Base-by-base conservation (phyloP, 176 grass and related monocot genomes). In the Olyra latifolia region DNA sequence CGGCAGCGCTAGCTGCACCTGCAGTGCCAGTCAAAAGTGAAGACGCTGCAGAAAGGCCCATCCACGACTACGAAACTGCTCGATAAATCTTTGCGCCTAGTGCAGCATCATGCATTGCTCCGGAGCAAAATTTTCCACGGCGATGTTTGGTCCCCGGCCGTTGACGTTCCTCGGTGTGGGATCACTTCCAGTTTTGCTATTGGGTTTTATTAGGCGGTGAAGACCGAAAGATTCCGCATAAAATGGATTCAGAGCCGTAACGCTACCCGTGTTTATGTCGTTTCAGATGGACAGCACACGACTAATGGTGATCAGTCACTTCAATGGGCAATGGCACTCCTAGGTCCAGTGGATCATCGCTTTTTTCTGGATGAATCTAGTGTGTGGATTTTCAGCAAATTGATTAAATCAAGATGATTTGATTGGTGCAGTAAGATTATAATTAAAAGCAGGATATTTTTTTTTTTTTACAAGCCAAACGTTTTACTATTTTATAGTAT, bases 341-440 rank as follows among this genome's bases (percentile, higher is more conserved):
- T 47, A 20, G 11, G 12, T 20, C 32, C 5, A 16, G 28, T 66
- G 10, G 47, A 50, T 54, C n/a, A 4, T 13, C 6, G 0, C n/a
- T 35, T 35, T 66, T 79, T 68, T 41, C 28, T 66, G 62, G 46
- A 67, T 4, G 30, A 53, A 66, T 79, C 62, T 24, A 23, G 45
- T 38, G 43, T 7, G 45, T 6, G 44, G 28, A 12, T 38, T 66
- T 66, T 35, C 17, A 69, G 15, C 22, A 35, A 80, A 13, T 29
- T 40, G 80, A 82, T 25, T 22, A 83, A 75, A 74, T 54, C 58
- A 3, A 54, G 48, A 45, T 19, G 61, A 75, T 67, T 13, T 17
- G 58, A 73, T 74, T 65, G 69, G 74, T n/a, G n/a, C n/a, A n/a
- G n/a, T n/a, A n/a, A n/a, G n/a, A n/a, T n/a, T n/a, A n/a, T n/a